Evolutionary conservation across 306 rosid species (phyloP).

Genomic region (Quercus rubra): DNA sequence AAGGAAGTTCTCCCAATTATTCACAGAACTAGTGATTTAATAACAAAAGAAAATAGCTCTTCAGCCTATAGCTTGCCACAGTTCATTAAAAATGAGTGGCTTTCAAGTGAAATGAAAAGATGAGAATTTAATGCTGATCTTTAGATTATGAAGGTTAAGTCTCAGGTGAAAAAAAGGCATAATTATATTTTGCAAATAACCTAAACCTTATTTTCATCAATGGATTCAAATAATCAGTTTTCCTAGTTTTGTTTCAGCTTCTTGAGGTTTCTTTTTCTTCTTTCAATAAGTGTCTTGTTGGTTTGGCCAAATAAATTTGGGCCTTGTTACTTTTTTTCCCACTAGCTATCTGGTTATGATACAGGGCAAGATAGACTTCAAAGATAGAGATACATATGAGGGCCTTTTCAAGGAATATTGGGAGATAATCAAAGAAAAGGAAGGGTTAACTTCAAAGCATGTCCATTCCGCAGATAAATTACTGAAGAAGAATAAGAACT

Average conservation of each 20-base stretch:
- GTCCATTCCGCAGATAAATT: slow-evolving; percentile 29
- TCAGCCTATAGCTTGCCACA: neutral
- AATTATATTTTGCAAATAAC: neutral
- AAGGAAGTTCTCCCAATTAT: neutral
- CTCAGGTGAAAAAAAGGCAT: neutral
- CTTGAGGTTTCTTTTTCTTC: neutral
- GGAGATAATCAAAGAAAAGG: slow-evolving; percentile 44
- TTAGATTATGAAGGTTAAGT: neutral
- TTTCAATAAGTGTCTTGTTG: neutral
- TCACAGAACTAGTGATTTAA: neutral
- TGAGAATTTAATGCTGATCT: neutral
- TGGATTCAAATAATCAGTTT: neutral
- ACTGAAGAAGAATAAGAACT: slow-evolving; percentile 37
- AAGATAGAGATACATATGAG: slow-evolving; percentile 49
- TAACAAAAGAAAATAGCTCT: neutral
- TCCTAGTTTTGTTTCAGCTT: neutral
- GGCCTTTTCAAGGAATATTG: slow-evolving; percentile 53
- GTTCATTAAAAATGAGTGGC: neutral
- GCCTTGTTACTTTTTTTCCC: neutral
- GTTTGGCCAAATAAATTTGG: neutral
- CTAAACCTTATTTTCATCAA: neutral
- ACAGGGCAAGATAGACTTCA: slow-evolving; percentile 56
- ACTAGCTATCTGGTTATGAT: slow-evolving; percentile 20
- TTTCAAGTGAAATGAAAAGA: neutral
- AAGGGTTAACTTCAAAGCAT: slow-evolving; percentile 41